Evolutionary conservation across 805 yeast genomes (phyloP).

Genomic region (Wickerhamomyces queroliae): DNA sequence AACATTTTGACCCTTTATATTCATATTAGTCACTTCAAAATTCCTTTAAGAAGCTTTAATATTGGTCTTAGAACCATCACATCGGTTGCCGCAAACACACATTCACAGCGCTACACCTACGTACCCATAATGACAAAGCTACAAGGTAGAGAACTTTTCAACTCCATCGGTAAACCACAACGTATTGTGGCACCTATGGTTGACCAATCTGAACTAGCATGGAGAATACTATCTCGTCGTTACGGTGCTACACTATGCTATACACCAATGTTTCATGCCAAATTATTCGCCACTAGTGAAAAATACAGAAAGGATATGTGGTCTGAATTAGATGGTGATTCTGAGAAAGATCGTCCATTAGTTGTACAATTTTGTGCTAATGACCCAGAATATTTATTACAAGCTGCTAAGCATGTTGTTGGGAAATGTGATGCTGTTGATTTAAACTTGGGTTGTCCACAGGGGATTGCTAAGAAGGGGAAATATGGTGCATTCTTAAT

Average conservation of each 20-base stretch:
- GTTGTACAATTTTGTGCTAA: constrained; percentile 96
- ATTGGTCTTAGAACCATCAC: neutral
- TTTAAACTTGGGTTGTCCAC: constrained; percentile 95
- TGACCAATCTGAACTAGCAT: constrained; percentile 92
- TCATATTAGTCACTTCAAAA: too few species aligned
- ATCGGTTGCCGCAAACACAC: neutral
- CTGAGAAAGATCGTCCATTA: constrained; percentile 69
- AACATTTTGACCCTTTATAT: too few species aligned
- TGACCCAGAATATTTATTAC: constrained; percentile 76
- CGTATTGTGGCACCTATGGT: constrained; percentile 98
- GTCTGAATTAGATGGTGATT: constrained; percentile 69
- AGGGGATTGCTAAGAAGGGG: constrained; percentile 93
- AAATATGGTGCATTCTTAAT: constrained; percentile 91
- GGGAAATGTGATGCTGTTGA: constrained; percentile 94
- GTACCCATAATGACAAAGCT: constrained; percentile 15
- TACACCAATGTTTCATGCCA: constrained; percentile 96
- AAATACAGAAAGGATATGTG: constrained; percentile 77
- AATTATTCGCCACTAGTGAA: constrained; percentile 77
- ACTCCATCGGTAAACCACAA: constrained; percentile 66
- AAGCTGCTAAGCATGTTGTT: constrained; percentile 78
- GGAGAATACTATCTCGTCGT: constrained; percentile 81
- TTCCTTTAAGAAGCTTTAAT: too few species aligned
- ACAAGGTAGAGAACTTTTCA: constrained; percentile 64
- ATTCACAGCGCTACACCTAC: too few species aligned
- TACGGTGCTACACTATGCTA: constrained; percentile 94